phyloP scores from a whole-genome alignment of 495 filamentous ascomycete genomes.

The Xylaria venustula region DNA sequence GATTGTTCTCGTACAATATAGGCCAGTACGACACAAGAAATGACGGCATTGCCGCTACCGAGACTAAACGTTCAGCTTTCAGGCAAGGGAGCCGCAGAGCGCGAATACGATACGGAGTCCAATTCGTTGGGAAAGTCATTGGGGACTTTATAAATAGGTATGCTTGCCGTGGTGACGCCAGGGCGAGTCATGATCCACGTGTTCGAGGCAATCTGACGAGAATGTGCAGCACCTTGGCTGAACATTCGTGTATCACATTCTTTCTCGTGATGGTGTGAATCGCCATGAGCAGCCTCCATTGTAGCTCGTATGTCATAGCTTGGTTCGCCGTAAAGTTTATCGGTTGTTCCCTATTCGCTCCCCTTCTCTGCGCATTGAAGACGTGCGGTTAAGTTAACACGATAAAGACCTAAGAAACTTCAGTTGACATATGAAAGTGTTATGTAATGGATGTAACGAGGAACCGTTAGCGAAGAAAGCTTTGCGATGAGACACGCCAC shows the following conservation, averaged over 20 bases:
- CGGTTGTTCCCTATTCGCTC: background rate
- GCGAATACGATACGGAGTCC: background rate
- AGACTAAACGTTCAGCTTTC: background rate
- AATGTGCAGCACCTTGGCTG: background rate
- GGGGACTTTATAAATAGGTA: background rate
- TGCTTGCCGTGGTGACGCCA: background rate
- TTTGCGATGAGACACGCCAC: background rate
- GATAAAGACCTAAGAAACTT: background rate
- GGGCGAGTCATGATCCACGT: background rate
- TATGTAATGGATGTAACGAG: background rate
- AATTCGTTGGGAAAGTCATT: background rate
- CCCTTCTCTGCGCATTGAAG: background rate
- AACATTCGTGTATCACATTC: background rate
- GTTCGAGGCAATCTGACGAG: background rate
- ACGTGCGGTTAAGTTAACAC: background rate
- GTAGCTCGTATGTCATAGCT: background rate
- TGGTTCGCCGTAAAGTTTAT: background rate
- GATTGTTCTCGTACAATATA: background rate
- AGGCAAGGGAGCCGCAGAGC: background rate
- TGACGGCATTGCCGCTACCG: background rate
- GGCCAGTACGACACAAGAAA: background rate
- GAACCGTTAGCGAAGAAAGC: background rate
- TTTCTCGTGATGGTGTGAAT: background rate
- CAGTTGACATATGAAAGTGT: too few relatives aligned
- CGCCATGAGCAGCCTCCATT: background rate